Evolutionary conservation across 2,329 filamentous ascomycete species (phyloP), one percentile per base, ranked within the genome.

Genomic region (Aspergillus sp.): DNA sequence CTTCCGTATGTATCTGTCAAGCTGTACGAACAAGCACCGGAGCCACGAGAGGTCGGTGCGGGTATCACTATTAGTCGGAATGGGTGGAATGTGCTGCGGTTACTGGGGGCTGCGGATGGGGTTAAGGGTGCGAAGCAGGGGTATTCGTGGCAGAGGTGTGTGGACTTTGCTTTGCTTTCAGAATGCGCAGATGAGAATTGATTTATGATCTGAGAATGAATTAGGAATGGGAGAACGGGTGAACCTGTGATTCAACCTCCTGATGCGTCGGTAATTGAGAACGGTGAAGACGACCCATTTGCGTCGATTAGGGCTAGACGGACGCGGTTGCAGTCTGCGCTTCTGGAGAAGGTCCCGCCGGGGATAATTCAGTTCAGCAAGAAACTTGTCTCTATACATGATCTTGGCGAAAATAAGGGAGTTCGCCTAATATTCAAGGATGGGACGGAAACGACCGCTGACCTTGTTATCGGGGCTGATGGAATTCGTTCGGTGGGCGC

Each of bases 311-410:
- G 54, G 54, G 48, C 54, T 8, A 22, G 54, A 38, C 15, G 54
- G 9, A 56, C 54, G 8, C 48, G 54, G n/a, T 26, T 56, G 54
- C 54, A 56, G 30, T 11, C 39, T 7, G 54, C 54, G 7, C 39
- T 56, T 3, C 48, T 56, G 20, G 48, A 32, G 3, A 41, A 39
- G 34, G 43, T 54, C 2, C 43, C 52, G 8, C 4, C 4, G 8
- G 36, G 44, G 9, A 13, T 48, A 2, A 48, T 54, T 4, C 52
- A 48, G 4, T 54, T 54, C 5, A 30, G 52, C 20, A 54, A 54
- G 32, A 54, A 54, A 20, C 3, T 54, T 0, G 52, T 54, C 3
- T 22, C 20, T 3, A 12, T 54, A 17, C 9, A 30, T 12, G 43
- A 48, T 34, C 42, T 53, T 2, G 39, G 41, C 5, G 18, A 30